These are phyloP conservation scores for Sugiyamaella japonica DNA, from an alignment of 1,139 yeast species.

Conservation along the genomic window DNA sequence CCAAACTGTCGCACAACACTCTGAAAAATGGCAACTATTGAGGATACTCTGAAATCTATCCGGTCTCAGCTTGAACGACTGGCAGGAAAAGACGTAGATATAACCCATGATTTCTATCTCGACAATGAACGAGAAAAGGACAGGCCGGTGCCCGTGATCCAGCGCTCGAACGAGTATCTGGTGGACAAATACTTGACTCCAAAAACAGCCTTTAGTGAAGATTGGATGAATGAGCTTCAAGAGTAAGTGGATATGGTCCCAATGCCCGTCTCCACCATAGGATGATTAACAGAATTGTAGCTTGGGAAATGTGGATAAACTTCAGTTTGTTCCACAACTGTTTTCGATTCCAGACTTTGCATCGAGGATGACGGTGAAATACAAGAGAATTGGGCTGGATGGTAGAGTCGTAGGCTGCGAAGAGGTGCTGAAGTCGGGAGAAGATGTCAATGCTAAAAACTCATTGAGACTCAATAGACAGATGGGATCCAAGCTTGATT, in stretches of 20 bases:
- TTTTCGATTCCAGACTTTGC: slow-evolving; percentile 42
- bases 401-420: slow-evolving; percentile 65
- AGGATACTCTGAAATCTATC: slow-evolving; percentile 5
- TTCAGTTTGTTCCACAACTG: slow-evolving; percentile 38
- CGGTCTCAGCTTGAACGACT: slow-evolving; percentile 6
- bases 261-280: no score
- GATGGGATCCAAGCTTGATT: slow-evolving; percentile 60
- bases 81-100: slow-evolving; percentile 4
- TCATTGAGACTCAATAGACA: slow-evolving; percentile 73
- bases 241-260: slow-evolving; percentile 27
- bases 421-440: slow-evolving; percentile 58
- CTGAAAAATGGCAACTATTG: slow-evolving; percentile 1
- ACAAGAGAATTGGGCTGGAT: slow-evolving; percentile 63
- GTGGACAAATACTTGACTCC: slow-evolving; percentile 40
- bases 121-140: background rate
- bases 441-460: slow-evolving; percentile 59
- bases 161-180: slow-evolving; percentile 26
- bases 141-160: slow-evolving; percentile 11
- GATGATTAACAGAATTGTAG: slow-evolving; percentile 16
- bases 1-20: background rate
- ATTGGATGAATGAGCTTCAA: slow-evolving; percentile 42
- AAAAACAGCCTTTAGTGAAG: slow-evolving; percentile 32
- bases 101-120: slow-evolving; percentile 3
- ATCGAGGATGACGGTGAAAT: slow-evolving; percentile 44
- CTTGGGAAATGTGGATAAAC: slow-evolving; percentile 42